These are phyloP conservation scores for Fusarium incarnatum DNA, from an alignment of 2,329 filamentous ascomycete genomes.

Conservation along the genomic window DNA sequence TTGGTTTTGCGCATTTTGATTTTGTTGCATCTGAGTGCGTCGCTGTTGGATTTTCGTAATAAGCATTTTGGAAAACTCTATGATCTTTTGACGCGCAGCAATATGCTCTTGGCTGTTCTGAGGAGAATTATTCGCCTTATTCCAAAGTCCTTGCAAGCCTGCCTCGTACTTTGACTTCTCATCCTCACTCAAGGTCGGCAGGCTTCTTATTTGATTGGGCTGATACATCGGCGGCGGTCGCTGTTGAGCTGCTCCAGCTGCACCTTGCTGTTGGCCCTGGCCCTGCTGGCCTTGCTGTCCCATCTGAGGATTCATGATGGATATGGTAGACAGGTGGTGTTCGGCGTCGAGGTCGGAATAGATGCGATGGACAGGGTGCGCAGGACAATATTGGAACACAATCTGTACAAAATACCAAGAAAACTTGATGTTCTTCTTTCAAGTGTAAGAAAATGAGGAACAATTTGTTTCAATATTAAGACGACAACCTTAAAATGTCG, in stretches of 20 bases:
- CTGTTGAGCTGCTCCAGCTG: conserved; percentile 39
- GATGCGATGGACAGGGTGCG: neutral
- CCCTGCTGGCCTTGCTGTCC: conserved; percentile 44
- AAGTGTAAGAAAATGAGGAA: neutral
- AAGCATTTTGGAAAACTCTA: conserved; percentile 70
- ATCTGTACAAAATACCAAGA: neutral
- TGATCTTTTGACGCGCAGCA: conserved; percentile 67
- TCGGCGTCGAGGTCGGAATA: neutral
- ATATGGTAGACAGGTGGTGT: neutral
- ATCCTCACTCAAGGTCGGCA: conserved; percentile 63
- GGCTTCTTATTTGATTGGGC: conserved; percentile 63
- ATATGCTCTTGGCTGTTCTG: conserved; percentile 62
- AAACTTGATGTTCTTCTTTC: neutral
- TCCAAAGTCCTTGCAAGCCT: conserved; percentile 66
- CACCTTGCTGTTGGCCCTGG: conserved; percentile 43
- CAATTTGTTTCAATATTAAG: neutral
- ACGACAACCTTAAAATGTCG: conserved; percentile 3
- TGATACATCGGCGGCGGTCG: conserved; percentile 59
- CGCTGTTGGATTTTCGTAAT: conserved; percentile 62
- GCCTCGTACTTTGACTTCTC: conserved; percentile 70
- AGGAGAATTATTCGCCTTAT: conserved; percentile 60
- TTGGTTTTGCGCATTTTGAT: conserved; percentile 42
- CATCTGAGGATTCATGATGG: conserved; percentile 44
- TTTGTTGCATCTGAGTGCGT: conserved; percentile 49
- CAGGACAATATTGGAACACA: neutral